phyloP scores from a whole-genome alignment of 2,329 filamentous ascomycete species.

The Paradendryphiella salina region DNA sequence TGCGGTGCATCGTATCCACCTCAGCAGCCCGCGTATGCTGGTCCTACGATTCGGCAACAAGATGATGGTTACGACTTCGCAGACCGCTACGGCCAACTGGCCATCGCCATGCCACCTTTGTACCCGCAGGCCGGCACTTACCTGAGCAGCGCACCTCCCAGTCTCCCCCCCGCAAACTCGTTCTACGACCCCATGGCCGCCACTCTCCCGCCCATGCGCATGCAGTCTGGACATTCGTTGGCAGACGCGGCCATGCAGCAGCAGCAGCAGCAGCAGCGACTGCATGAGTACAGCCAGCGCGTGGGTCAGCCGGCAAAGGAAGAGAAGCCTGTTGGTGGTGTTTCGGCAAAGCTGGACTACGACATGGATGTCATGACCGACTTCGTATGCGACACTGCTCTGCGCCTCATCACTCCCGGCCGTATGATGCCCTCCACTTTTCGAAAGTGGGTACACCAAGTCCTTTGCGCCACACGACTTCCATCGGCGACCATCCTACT shows the following conservation, averaged over 20 bases:
- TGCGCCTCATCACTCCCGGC: constrained; percentile 68
- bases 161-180: constrained; percentile 43
- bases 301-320: constrained; percentile 56
- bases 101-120: constrained; percentile 46
- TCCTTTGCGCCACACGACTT: constrained; percentile 84
- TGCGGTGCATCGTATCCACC: constrained; percentile 52
- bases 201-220: constrained; percentile 54
- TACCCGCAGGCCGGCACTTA: constrained; percentile 48
- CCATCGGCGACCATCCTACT: constrained; percentile 90
- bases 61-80: constrained; percentile 54
- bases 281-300: constrained; percentile 47
- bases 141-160: constrained; percentile 42
- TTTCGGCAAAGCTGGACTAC: constrained; percentile 92
- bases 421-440: constrained; percentile 71
- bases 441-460: constrained; percentile 88
- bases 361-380: constrained; percentile 96
- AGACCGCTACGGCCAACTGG: constrained; percentile 52
- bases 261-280: constrained; percentile 49
- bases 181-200: constrained; percentile 53
- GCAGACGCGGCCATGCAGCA: constrained; percentile 45
- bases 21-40: constrained; percentile 50
- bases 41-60: constrained; percentile 47
- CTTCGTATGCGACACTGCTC: constrained; percentile 88
- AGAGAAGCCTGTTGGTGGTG: constrained; percentile 75
- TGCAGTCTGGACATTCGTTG: constrained; percentile 46